Percentiles rank a stretch among this genome's conserved stretches.
Evolutionary conservation across 176 grass and related monocot genomes (phyloP).

Genomic region (Musa troglodytarum): DNA sequence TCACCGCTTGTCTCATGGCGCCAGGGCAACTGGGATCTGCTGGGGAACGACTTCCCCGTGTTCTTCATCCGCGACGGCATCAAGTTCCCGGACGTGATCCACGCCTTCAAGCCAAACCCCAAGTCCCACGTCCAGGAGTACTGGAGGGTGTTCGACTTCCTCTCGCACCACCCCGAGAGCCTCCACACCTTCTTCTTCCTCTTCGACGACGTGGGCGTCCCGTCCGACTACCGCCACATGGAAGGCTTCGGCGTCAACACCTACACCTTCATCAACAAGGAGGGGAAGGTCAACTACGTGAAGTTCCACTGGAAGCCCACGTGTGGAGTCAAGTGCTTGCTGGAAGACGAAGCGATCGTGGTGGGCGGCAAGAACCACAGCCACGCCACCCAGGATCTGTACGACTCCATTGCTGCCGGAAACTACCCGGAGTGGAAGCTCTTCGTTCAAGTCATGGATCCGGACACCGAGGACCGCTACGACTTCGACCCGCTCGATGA

Average conservation of each 20-base stretch:
- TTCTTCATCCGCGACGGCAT: conserved; percentile 96
- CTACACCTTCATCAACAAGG: conserved; percentile 66
- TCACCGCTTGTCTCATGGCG: not conserved
- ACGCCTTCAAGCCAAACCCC: conserved; percentile 91
- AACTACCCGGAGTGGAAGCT: conserved; percentile 87
- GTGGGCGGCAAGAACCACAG: conserved; percentile 75
- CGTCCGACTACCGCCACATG: conserved; percentile 82
- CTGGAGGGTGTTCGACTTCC: conserved; percentile 75
- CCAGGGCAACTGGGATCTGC: conserved; percentile 79
- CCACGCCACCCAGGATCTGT: conserved; percentile 82
- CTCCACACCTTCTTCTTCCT: conserved; percentile 98
- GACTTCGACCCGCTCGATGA: conserved; percentile 93
- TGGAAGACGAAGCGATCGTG: conserved; percentile 62
- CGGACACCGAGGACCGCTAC: conserved; percentile 43
- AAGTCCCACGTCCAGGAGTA: conserved; percentile 75
- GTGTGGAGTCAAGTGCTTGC: conserved; percentile 53
- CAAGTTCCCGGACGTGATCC: conserved; percentile 89
- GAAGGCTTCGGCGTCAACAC: conserved; percentile 84
- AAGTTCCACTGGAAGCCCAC: conserved; percentile 96
- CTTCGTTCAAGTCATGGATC: conserved; percentile 84
- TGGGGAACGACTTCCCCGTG: conserved; percentile 93
- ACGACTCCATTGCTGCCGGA: conserved; percentile 71
- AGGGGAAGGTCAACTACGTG: conserved; percentile 43
- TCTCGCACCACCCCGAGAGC: conserved; percentile 71
- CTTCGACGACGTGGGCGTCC: conserved; percentile 85